Percentiles rank a stretch among this genome's conserved stretches.
Evolutionary conservation across 805 yeast genomes (phyloP).

Genomic region (Wickerhamiella nectarea): DNA sequence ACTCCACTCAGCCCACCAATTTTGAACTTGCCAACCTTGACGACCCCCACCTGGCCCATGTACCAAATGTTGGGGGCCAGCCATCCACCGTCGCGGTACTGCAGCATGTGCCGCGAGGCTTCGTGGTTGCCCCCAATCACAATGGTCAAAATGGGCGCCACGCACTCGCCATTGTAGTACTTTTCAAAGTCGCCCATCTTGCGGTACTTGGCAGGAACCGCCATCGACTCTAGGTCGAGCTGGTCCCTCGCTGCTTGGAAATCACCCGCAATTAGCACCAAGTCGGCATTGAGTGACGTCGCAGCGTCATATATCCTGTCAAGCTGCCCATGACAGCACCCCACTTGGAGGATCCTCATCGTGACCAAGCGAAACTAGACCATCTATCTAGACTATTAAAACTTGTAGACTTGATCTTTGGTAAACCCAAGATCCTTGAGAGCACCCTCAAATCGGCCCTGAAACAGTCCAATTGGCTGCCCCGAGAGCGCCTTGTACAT

Average conservation of each 20-base stretch:
- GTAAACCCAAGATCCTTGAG: constrained; percentile 77
- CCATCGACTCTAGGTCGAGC: constrained; percentile 52
- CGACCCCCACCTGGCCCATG: constrained; percentile 61
- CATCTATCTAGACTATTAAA: too few species aligned
- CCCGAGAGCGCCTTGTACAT: constrained; percentile 79
- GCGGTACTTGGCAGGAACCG: constrained; percentile 69
- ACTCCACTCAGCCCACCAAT: constrained; percentile 83
- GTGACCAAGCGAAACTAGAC: constrained; percentile 5
- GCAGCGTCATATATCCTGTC: constrained; percentile 11
- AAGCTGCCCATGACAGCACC: constrained; percentile 21
- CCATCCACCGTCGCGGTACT: constrained; percentile 80
- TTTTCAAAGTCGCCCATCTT: constrained; percentile 64
- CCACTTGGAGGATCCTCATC: constrained; percentile 21
- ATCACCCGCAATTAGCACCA: constrained; percentile 78
- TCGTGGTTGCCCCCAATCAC: constrained; percentile 96
- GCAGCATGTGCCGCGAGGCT: constrained; percentile 61
- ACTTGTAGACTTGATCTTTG: constrained; percentile 80
- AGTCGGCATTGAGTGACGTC: constrained; percentile 26
- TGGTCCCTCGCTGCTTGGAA: constrained; percentile 63
- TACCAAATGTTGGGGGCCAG: constrained; percentile 79
- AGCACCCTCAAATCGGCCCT: constrained; percentile 84
- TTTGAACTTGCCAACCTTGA: constrained; percentile 62
- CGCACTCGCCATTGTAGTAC: constrained; percentile 46
- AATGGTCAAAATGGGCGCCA: constrained; percentile 64
- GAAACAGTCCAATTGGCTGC: constrained; percentile 44